phyloP scores from a whole-genome alignment of 768 basidiomycete species.

The Panus rudis region DNA sequence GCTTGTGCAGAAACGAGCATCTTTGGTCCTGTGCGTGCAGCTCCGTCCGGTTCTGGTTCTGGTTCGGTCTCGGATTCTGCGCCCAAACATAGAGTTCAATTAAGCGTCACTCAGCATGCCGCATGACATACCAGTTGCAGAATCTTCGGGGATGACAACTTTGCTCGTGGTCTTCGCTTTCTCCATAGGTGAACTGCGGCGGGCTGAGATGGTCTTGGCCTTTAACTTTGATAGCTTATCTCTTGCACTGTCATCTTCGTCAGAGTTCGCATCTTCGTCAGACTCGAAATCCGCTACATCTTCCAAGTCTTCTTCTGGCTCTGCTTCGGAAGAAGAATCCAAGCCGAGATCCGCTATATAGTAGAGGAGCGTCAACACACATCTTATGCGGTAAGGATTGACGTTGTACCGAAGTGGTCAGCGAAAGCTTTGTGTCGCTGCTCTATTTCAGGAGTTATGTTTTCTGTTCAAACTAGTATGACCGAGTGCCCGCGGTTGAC shows the following conservation, averaged over 20 bases:
- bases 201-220: too few species aligned
- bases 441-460: not conserved
- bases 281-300: not conserved
- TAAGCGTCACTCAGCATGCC: not conserved
- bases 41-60: not conserved
- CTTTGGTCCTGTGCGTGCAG: conserved; percentile 1
- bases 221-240: too few species aligned
- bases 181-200: too few species aligned
- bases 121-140: not conserved
- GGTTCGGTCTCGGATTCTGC: conserved; percentile 4
- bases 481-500: not conserved
- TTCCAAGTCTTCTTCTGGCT: not conserved
- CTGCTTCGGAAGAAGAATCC: not conserved
- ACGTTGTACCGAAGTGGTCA: conserved; percentile 5
- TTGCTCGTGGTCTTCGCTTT: not conserved
- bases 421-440: conserved; percentile 1
- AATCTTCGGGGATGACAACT: not conserved
- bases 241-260: not conserved
- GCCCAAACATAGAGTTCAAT: not conserved
- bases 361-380: not conserved
- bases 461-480: not conserved
- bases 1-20: not conserved
- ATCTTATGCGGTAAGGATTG: not conserved
- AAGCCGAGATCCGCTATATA: conserved; percentile 1
- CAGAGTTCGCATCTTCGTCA: not conserved